A percentile compares a stretch with the other conserved stretches of the same genome.
Conservation (phyloP, 2,329 filamentous ascomycete genomes). For the Monilinia laxa region DNA sequence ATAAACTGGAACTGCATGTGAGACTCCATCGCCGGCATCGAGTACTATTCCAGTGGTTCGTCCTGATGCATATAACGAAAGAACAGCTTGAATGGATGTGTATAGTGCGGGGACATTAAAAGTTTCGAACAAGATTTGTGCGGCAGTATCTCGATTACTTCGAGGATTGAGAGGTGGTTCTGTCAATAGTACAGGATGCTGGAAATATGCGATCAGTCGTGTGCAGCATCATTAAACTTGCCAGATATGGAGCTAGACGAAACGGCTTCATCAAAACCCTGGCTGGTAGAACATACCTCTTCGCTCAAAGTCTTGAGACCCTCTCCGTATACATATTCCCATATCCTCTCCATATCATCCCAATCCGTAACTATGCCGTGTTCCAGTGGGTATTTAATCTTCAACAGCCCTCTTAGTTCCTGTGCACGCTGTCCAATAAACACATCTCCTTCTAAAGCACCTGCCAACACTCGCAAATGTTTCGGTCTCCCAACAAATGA, state of each 20-base stretch:
- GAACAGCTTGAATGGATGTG: constrained; percentile 93
- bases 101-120: constrained; percentile 97
- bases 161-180: constrained; percentile 94
- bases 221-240: neutral
- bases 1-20: constrained; percentile 95
- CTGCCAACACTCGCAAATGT: constrained; percentile 91
- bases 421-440: constrained; percentile 92
- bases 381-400: constrained; percentile 93
- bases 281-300: constrained; percentile 60
- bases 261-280: constrained; percentile 10
- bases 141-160: constrained; percentile 92
- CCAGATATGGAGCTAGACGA: constrained; percentile 9
- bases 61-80: constrained; percentile 93
- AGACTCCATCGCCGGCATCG: constrained; percentile 93
- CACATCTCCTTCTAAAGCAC: constrained; percentile 91
- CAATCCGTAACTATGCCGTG: constrained; percentile 98
- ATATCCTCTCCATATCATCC: constrained; percentile 99
- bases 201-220: constrained; percentile 24
- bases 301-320: constrained; percentile 95
- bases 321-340: constrained; percentile 96
- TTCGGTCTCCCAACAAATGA: constrained; percentile 97
- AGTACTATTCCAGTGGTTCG: constrained; percentile 95
- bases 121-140: constrained; percentile 97
- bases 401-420: constrained; percentile 86
- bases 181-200: constrained; percentile 94